phyloP scores from a whole-genome alignment of 306 rosid species.

The Ochetophila trinervis region DNA sequence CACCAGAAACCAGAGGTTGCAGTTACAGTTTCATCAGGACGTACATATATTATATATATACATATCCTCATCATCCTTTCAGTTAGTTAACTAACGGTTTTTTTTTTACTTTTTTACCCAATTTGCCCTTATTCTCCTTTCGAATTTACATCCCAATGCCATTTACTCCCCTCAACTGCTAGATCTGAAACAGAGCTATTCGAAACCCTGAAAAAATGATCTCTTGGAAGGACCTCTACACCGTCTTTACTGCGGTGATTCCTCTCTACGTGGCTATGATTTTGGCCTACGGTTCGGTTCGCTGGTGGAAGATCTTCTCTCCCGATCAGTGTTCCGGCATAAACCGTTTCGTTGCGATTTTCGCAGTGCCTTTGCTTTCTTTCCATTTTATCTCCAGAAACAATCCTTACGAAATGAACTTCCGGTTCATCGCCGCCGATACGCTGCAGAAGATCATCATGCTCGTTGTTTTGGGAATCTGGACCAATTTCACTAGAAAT shows the following conservation, averaged over 20 bases:
- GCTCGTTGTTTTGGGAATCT: conserved; percentile 52
- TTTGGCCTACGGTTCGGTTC: conserved; percentile 88
- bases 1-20: not conserved
- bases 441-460: conserved; percentile 89
- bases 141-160: conserved; percentile 38
- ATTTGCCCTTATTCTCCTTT: conserved; percentile 33
- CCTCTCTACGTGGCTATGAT: conserved; percentile 98
- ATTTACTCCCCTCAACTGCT: not conserved
- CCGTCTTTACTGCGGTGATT: conserved; percentile 75
- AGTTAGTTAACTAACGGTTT: conserved; percentile 67
- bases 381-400: conserved; percentile 87
- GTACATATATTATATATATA: not conserved
- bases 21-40: no score
- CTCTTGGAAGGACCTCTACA: conserved; percentile 69
- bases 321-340: conserved; percentile 99
- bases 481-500: conserved; percentile 76
- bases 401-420: conserved; percentile 79
- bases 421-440: conserved; percentile 95
- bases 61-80: not conserved
- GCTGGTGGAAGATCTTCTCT: conserved; percentile 99
- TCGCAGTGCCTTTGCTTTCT: conserved; percentile 90
- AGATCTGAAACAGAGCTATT: not conserved
- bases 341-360: conserved; percentile 92
- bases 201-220: conserved; percentile 41
- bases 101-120: conserved; percentile 22